Evolutionary conservation across 352 stramenopile genomes (phyloP).

Genomic region (Peronosclerospora sorghi): DNA sequence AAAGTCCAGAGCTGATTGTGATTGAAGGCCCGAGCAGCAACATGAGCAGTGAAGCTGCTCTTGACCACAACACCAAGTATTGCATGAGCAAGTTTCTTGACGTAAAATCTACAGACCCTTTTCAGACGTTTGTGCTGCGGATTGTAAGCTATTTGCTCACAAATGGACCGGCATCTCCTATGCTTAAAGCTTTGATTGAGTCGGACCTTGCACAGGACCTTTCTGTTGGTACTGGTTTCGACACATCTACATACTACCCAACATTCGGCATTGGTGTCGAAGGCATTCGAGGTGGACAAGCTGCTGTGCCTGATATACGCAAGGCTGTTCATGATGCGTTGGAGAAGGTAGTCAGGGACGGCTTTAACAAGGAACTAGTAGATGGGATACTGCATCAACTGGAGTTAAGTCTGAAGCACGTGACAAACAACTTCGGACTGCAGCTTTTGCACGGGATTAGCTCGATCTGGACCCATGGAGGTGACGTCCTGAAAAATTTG

Average conservation of each 20-base stretch:
- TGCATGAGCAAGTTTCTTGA: constrained; percentile 63
- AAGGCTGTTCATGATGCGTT: constrained; percentile 42
- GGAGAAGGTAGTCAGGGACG: constrained; percentile 41
- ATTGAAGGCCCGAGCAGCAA: constrained; percentile 50
- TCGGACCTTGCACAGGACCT: constrained; percentile 71
- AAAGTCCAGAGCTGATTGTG: constrained; percentile 20
- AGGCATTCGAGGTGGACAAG: constrained; percentile 39
- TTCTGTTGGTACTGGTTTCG: constrained; percentile 62
- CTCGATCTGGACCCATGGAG: constrained; percentile 58
- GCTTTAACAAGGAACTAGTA: constrained; percentile 67
- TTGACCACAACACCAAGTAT: constrained; percentile 70
- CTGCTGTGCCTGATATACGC: constrained; percentile 45
- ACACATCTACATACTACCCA: constrained; percentile 67
- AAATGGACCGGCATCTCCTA: constrained; percentile 64
- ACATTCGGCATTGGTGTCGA: constrained; percentile 75
- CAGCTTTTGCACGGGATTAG: constrained; percentile 63
- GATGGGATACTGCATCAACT: constrained; percentile 68
- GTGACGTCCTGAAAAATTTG: constrained; percentile 53
- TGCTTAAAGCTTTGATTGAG: constrained; percentile 77
- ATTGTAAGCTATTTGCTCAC: constrained; percentile 71
- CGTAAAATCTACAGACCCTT: constrained; percentile 56
- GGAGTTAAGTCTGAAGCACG: constrained; percentile 73
- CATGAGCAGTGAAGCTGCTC: constrained; percentile 36
- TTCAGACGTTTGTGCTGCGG: constrained; percentile 67
- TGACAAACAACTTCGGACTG: constrained; percentile 73